Evolutionary conservation across 2,329 filamentous ascomycete species (phyloP), one percentile per base, ranked within the genome.

Genomic region (Monosporascus ibericus): DNA sequence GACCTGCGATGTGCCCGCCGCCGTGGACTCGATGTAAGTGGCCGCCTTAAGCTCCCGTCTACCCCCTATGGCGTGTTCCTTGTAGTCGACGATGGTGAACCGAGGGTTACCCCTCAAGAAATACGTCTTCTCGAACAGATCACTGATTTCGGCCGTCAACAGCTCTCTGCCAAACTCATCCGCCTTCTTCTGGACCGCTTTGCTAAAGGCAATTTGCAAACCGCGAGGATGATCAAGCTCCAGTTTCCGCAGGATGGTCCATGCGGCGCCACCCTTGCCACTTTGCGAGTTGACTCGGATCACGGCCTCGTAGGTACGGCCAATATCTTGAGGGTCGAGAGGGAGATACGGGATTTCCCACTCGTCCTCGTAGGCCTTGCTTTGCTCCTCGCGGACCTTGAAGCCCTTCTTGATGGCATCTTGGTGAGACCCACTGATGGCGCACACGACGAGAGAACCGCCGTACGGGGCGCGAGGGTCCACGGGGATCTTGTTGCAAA

Each of bases 271-370:
- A 56, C 92, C 92, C 75, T 99, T 97, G 59, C 92, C 92, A 63
- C 85, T 90, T 70, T 97, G 92, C 18, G 90, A 95, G 77, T 97
- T 99, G 80, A 97, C 92, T 55, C 92, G 88, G 68, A 97, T 97
- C 67, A 97, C 88, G 54, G 92, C 92, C 73, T 97, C 92, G 80
- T 97, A 97, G n/a, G 86, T 96, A 53, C 92, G 85, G 48, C 92
- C 92, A 58, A 97, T 96, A 65, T 97, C 92, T 65, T 88, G 80
- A 5, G 92, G 92, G 65, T 97, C 92, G 63, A 97, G 81, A 14
- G 92, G 92, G 48, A 97, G 85, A 68, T 97, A 97, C 0, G 92
- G 92, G 39, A 96, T 80, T 88, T 25, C 76, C 92, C 92, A 97
- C 40, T 73, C 75, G 64, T 85, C 82, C 52, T 92, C 83, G 65